These are phyloP conservation scores for Bifiguratus adelaidae DNA, from an alignment of 192 early-diverging fungal species.

Conservation along the genomic window DNA sequence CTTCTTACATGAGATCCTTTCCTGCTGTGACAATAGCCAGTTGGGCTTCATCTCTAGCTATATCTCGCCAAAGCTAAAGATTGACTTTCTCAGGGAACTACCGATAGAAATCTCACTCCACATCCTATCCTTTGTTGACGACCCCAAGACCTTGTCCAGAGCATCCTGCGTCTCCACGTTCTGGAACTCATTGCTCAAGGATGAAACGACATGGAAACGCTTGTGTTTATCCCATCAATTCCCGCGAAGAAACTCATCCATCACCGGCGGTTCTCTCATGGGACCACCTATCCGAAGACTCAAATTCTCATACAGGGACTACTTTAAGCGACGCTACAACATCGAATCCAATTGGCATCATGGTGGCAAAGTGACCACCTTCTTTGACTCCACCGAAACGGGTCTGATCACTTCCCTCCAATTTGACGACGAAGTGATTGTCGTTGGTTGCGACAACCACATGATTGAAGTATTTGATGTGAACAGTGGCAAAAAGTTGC, in stretches of 20 bases:
- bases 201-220: conserved; percentile 32
- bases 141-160: conserved; percentile 61
- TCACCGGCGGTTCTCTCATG: conserved; percentile 15
- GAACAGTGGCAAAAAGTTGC: conserved; percentile 51
- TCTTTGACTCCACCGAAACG: conserved; percentile 40
- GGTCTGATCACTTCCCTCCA: conserved; percentile 91
- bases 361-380: conserved; percentile 26
- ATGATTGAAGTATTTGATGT: conserved; percentile 90
- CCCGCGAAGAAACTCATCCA: conserved; percentile 16
- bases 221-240: conserved; percentile 25
- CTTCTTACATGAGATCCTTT: conserved; percentile 31
- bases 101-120: conserved; percentile 69
- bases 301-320: conserved; percentile 35
- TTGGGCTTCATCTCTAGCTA: conserved; percentile 33
- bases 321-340: conserved; percentile 39
- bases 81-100: conserved; percentile 80
- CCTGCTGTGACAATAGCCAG: conserved; percentile 33
- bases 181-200: conserved; percentile 42
- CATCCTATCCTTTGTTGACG: conserved; percentile 80
- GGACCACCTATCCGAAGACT: conserved; percentile 12
- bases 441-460: conserved; percentile 90
- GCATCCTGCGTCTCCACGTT: conserved; percentile 59
- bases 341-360: conserved; percentile 39
- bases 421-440: conserved; percentile 86
- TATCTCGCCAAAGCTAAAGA: conserved; percentile 59